Evolutionary conservation across 495 filamentous ascomycete species (phyloP).

Genomic region (Penicillium subrubescens): DNA sequence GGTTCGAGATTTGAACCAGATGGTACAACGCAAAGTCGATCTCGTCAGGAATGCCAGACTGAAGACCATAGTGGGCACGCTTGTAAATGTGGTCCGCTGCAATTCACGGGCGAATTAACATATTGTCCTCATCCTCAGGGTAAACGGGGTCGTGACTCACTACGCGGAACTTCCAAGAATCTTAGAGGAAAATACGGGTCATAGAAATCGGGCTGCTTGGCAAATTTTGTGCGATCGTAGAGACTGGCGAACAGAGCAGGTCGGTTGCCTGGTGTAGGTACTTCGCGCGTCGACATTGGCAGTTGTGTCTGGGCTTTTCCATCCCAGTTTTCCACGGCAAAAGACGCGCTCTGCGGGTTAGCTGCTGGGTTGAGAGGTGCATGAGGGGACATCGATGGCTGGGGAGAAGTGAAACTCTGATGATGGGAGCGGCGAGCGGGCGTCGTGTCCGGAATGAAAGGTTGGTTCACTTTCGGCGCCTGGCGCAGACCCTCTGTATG

Average conservation of each 20-base stretch:
- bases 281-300: conserved; percentile 47
- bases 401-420: conserved; percentile 37
- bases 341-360: conserved; percentile 32
- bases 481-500: conserved; percentile 48
- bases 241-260: conserved; percentile 37
- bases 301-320: conserved; percentile 39
- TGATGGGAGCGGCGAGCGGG: conserved; percentile 44
- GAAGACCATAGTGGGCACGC: conserved; percentile 76
- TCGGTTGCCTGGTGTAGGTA: conserved; percentile 47
- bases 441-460: conserved; percentile 49
- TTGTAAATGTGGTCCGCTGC: conserved; percentile 74
- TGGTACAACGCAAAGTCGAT: conserved; percentile 89
- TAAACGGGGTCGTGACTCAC: conserved; percentile 26
- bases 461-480: conserved; percentile 49
- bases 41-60: conserved; percentile 76
- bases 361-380: conserved; percentile 34
- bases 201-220: conserved; percentile 44
- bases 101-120: conserved; percentile 2
- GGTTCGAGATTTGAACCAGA: conserved; percentile 91
- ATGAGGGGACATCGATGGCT: conserved; percentile 30
- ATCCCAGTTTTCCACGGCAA: conserved; percentile 41
- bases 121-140: neutral
- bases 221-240: conserved; percentile 31
- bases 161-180: conserved; percentile 45
- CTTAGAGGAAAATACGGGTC: conserved; percentile 47